These are phyloP conservation scores for Clausena lansium DNA, from an alignment of 345 rosid genomes.

Conservation along the genomic window DNA sequence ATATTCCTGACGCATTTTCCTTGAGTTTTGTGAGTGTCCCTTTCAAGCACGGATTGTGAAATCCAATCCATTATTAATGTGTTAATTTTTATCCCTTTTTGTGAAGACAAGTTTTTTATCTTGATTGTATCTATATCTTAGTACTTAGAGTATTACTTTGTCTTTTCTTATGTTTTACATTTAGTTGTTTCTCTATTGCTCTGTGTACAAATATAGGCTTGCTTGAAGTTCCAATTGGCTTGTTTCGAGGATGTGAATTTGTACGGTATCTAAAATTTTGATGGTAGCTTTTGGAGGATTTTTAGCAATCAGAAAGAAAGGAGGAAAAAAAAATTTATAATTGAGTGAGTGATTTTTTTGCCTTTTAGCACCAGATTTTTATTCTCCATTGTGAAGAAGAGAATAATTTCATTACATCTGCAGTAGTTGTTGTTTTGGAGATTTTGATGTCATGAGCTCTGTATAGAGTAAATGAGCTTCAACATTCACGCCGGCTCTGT, in stretches of 20 bases:
- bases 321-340: too few relatives aligned
- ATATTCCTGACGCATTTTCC: neutral
- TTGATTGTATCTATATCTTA: neutral
- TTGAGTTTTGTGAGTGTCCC: conserved; percentile 15
- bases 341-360: neutral
- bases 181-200: conserved; percentile 8
- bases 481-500: neutral
- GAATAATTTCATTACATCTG: neutral
- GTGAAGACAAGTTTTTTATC: conserved; percentile 5
- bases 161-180: conserved; percentile 19
- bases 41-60: conserved; percentile 22
- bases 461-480: neutral
- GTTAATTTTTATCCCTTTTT: conserved; percentile 6
- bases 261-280: neutral
- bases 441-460: neutral
- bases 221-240: neutral
- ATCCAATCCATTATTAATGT: neutral
- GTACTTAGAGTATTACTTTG: conserved; percentile 9
- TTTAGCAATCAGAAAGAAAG: neutral
- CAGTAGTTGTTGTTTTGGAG: neutral
- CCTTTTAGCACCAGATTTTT: neutral
- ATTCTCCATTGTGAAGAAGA: neutral
- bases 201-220: neutral
- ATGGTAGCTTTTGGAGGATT: neutral
- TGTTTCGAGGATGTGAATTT: neutral